Evolutionary conservation across 2,329 filamentous ascomycete genomes (phyloP).

Genomic region (Podosphaera fusca): DNA sequence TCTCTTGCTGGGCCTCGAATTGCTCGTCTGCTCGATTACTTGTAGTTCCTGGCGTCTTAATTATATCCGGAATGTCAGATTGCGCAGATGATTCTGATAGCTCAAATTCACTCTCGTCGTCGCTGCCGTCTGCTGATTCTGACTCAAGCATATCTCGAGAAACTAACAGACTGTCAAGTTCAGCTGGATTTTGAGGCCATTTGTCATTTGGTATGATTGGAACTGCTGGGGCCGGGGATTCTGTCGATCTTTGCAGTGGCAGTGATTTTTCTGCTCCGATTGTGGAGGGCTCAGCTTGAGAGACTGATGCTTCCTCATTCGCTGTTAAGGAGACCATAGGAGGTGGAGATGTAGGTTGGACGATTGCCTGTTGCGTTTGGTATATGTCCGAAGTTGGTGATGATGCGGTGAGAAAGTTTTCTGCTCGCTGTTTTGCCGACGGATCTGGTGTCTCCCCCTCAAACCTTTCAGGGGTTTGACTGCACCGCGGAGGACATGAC

Average conservation of each 20-base stretch:
- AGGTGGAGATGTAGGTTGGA: background rate
- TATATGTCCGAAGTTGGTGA: background rate
- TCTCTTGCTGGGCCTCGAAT: background rate
- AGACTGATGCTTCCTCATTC: background rate
- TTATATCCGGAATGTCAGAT: background rate
- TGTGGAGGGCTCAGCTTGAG: background rate
- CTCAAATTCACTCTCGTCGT: background rate
- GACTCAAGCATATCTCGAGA: background rate
- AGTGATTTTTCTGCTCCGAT: background rate
- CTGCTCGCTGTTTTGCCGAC: background rate
- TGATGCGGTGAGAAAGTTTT: background rate
- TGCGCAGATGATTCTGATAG: background rate
- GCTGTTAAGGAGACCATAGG: background rate
- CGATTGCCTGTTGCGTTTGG: background rate
- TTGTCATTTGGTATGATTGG: background rate
- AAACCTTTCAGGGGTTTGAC: background rate
- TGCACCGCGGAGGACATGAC: background rate
- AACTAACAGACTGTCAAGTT: too few species aligned
- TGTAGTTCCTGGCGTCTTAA: background rate
- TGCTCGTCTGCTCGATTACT: background rate
- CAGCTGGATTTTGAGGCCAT: too few species aligned
- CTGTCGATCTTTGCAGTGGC: background rate
- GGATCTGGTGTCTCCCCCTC: background rate
- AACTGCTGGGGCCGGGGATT: background rate
- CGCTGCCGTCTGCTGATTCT: background rate